Evolutionary conservation across 2,329 filamentous ascomycete genomes (phyloP).

Genomic region (Colletotrichum viniferum): DNA sequence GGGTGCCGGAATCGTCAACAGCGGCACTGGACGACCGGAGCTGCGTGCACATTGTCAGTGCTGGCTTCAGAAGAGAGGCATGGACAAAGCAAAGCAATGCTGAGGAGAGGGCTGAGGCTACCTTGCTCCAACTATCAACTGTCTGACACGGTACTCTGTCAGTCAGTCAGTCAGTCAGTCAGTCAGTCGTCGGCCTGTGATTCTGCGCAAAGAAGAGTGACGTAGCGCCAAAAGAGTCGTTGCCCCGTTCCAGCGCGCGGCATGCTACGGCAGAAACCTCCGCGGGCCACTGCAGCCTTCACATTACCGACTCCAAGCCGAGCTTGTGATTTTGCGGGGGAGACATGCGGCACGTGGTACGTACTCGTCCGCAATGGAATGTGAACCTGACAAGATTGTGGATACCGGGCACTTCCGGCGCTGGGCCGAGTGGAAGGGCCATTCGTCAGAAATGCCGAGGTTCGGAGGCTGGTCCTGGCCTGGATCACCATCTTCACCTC

Average conservation of each 20-base stretch:
- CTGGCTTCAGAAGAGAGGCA: neutral
- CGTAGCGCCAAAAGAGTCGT: neutral
- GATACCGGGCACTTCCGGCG: slow-evolving; percentile 9
- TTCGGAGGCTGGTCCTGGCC: slow-evolving; percentile 12
- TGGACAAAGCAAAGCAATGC: neutral
- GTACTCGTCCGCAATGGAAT: neutral
- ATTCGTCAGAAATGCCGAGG: slow-evolving; percentile 22
- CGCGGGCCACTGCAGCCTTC: slow-evolving; percentile 27
- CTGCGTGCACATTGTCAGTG: neutral
- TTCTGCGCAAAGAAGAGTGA: neutral
- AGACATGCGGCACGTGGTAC: neutral
- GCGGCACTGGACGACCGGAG: slow-evolving; percentile 12
- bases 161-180: neutral
- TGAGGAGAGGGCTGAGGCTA: neutral
- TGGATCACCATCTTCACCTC: neutral
- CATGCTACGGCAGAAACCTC: neutral
- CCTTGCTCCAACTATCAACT: neutral
- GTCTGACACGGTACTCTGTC: neutral
- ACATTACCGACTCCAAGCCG: slow-evolving; percentile 52
- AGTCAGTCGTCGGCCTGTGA: slow-evolving; percentile 10
- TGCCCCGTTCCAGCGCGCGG: neutral
- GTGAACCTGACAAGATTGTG: neutral
- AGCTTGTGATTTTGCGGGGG: slow-evolving; percentile 65
- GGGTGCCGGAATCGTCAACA: neutral
- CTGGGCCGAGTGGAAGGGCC: neutral